Evolutionary conservation across 257 asterid species (phyloP).

Genomic region (Striga asiatica): DNA sequence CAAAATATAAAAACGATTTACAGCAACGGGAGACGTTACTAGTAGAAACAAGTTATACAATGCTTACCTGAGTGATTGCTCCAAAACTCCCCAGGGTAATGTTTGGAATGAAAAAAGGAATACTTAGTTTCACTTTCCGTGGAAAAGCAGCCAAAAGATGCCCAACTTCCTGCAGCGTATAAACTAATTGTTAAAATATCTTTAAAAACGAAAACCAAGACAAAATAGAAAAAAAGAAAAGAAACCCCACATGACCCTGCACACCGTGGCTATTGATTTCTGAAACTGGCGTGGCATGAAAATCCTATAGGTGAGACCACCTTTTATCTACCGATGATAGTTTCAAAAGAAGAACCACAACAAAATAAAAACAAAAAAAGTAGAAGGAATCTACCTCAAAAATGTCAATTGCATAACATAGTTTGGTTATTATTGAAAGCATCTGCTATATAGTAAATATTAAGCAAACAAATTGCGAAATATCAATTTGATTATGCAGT

Average conservation of each 20-base stretch:
- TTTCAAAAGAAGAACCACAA: too few relatives aligned
- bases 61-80: slow-evolving; percentile 79
- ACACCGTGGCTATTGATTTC: background rate
- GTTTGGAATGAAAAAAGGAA: slow-evolving; percentile 87
- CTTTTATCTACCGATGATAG: too few relatives aligned
- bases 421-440: background rate
- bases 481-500: too few relatives aligned
- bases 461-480: too few relatives aligned
- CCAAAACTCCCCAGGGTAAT: slow-evolving; percentile 97
- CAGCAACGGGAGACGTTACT: background rate
- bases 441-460: too few relatives aligned
- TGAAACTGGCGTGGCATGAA: background rate
- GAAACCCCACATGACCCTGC: background rate
- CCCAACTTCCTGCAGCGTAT: slow-evolving; percentile 85
- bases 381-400: too few relatives aligned
- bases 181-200: slow-evolving; percentile 30
- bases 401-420: background rate
- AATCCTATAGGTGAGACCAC: slow-evolving; percentile 4
- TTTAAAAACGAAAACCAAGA: background rate
- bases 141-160: slow-evolving; percentile 89
- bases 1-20: background rate
- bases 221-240: slow-evolving; percentile 6
- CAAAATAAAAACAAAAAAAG: too few relatives aligned
- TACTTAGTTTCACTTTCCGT: slow-evolving; percentile 74
- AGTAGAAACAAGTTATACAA: background rate